These are phyloP conservation scores for Sclerotiophoma versabilis DNA, from an alignment of 2,329 filamentous ascomycete species.

Conservation along the genomic window DNA sequence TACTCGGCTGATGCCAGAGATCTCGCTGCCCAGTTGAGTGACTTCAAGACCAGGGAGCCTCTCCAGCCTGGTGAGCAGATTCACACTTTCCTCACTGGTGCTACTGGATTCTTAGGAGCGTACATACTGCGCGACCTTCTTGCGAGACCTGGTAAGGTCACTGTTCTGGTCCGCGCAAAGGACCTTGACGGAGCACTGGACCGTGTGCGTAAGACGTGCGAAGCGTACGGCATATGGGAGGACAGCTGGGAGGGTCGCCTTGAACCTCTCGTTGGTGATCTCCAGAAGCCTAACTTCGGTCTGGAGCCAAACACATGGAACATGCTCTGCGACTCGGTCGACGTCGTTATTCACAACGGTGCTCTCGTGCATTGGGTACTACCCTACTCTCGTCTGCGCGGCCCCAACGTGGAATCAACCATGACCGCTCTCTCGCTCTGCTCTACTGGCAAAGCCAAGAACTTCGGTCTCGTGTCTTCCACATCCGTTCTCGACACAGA, in stretches of 20 bases:
- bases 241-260: slow-evolving; percentile 71
- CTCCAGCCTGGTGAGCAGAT: slow-evolving; percentile 49
- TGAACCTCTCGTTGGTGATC: slow-evolving; percentile 73
- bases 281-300: slow-evolving; percentile 76
- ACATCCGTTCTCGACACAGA: slow-evolving; percentile 84
- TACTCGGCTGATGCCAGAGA: slow-evolving; percentile 63
- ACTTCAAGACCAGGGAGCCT: slow-evolving; percentile 51
- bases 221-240: slow-evolving; percentile 82
- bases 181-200: slow-evolving; percentile 65
- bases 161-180: slow-evolving; percentile 78
- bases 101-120: slow-evolving; percentile 86
- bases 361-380: slow-evolving; percentile 77
- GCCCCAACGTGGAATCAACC: slow-evolving; percentile 81
- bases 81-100: slow-evolving; percentile 84
- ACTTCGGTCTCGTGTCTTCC: slow-evolving; percentile 81
- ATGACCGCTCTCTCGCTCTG: slow-evolving; percentile 79
- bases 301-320: slow-evolving; percentile 72
- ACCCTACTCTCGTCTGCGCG: slow-evolving; percentile 74
- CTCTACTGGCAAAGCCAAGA: slow-evolving; percentile 77
- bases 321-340: slow-evolving; percentile 68
- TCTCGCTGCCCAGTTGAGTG: slow-evolving; percentile 56
- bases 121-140: slow-evolving; percentile 81
- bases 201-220: slow-evolving; percentile 71
- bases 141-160: slow-evolving; percentile 68
- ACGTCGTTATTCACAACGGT: slow-evolving; percentile 79